Base-by-base conservation (phyloP, 2,329 filamentous ascomycete genomes). In the Botrytis pseudocinerea region DNA sequence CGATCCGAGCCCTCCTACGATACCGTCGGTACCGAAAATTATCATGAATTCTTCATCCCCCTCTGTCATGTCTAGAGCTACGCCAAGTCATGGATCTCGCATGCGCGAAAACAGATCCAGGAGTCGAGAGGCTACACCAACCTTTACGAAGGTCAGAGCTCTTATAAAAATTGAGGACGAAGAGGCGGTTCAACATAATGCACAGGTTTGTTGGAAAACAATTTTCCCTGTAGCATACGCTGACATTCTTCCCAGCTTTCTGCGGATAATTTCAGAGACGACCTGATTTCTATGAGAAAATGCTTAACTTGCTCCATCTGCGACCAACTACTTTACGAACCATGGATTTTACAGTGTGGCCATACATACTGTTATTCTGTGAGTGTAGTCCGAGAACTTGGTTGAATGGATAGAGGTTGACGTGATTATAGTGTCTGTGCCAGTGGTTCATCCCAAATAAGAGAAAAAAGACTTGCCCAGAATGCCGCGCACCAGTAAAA, bases 321-420 rank as follows among this genome's bases (percentile, higher is more conserved):
- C 81, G 87, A 91, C 76, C 86, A 88, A 72, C 86, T 90, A 66
- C 85, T 92, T 68, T 92, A 92, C 81, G 90, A 92, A 80, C 91
- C 91, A 2, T 93, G 89, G 81, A 90, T 88, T 28, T 85, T 92
- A 70, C 85, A 85, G 10, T 93, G 91, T 78, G 91, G 91, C 5
- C 91, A 93, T 80, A 92, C 90, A 10, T 92, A 91, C 81, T 93
- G 91, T 82, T 93, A 93, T 79, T 88, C 87, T 62, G 87, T 89
- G 76, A 80, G 86, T 82, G 38, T 20, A 48, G 32, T 25, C 38
- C 48, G 25, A 14, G 25, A 40, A 38, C 4, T 57, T 64, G 60
- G 6, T 57, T 22, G 48, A 20, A 61, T 54, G 51, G 18, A 42
- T 51, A 9, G 32, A 28, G 35, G 61, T 76, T 80, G 73, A 81